phyloP scores from a whole-genome alignment of 768 basidiomycete species.

The Serendipita sp. region DNA sequence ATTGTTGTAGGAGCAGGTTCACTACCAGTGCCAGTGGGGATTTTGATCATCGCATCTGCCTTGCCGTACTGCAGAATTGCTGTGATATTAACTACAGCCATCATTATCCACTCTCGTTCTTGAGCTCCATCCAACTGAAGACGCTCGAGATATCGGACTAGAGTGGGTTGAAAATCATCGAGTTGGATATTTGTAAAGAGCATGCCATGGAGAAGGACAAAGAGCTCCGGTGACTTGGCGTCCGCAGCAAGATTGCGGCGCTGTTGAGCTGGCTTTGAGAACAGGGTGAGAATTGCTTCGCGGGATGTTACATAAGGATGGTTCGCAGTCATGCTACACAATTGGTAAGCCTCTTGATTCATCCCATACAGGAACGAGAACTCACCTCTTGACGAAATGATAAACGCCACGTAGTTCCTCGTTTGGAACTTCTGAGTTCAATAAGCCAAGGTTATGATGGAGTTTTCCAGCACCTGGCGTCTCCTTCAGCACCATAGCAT shows the following conservation, averaged over 20 bases:
- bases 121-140: slow-evolving; percentile 66
- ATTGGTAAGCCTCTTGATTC: slow-evolving; percentile 3
- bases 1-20: slow-evolving; percentile 8
- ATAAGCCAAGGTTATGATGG: slow-evolving; percentile 83
- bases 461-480: slow-evolving; percentile 89
- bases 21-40: slow-evolving; percentile 7
- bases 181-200: slow-evolving; percentile 90
- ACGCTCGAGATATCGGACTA: slow-evolving; percentile 76
- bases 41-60: slow-evolving; percentile 11
- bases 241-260: slow-evolving; percentile 62
- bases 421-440: slow-evolving; percentile 66
- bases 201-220: slow-evolving; percentile 91
- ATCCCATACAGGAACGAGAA: slow-evolving; percentile 10
- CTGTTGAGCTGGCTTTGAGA: slow-evolving; percentile 57
- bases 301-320: slow-evolving; percentile 80
- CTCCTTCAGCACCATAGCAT: slow-evolving; percentile 67
- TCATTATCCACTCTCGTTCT: slow-evolving; percentile 91
- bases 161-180: slow-evolving; percentile 71
- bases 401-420: slow-evolving; percentile 79
- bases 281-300: slow-evolving; percentile 79
- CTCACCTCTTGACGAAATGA: slow-evolving; percentile 88
- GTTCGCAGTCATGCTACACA: slow-evolving; percentile 66
- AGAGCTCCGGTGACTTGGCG: slow-evolving; percentile 56
- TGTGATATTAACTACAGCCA: slow-evolving; percentile 73
- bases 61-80: slow-evolving; percentile 80